Base-by-base conservation (phyloP, 495 filamentous ascomycete species). In the Thozetella sp. region DNA sequence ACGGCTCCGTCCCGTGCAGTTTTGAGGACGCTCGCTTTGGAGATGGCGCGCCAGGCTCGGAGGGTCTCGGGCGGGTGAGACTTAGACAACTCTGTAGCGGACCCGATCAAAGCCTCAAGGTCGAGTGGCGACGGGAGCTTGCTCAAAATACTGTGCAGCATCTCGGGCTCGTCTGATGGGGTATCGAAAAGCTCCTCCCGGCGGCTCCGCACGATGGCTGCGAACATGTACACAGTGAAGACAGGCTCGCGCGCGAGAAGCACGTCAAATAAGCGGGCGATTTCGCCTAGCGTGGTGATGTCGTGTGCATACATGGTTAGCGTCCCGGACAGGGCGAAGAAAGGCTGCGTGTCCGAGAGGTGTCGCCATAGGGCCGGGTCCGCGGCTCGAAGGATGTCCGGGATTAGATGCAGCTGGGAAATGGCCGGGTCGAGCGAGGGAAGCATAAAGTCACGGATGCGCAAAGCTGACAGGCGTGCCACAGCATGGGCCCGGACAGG, bases 361-460 rank as follows among this genome's bases (percentile, higher is more conserved):
- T 96, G 96, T 1, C 64, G 79, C 67, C 79, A 86, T 20, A 98
- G 77, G 26, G 74, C 75, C 1, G 86, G 81, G 67, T 97, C 90
- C 15, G 83, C 85, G 9, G 80, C 79, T 56, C 83, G 72, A 4
- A 99, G 78, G 48, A 99, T 90, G 59, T 89, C 82, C 9, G 92
- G 93, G 58, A 99, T 86, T 0, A 99, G 84, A 17, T 86, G 84
- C 1, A 98, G 85, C 70, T 98, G 95, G 43, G 86, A 81, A 52
- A 96, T 72, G 15, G 94, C 88, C 10, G 93, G 89, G 22, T 84
- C 76, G n/a, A 99, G 83, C 12, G 89, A 89, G 6, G 94, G 93
- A 1, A 98, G 87, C 96, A 99, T 97, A 69, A 97, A 99, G 74
- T 99, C 95, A 53, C 95, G 86, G 68, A 98, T 97, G 51, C 91